Conservation (phyloP, 345 rosid genomes). For the Hibiscus trionum region DNA sequence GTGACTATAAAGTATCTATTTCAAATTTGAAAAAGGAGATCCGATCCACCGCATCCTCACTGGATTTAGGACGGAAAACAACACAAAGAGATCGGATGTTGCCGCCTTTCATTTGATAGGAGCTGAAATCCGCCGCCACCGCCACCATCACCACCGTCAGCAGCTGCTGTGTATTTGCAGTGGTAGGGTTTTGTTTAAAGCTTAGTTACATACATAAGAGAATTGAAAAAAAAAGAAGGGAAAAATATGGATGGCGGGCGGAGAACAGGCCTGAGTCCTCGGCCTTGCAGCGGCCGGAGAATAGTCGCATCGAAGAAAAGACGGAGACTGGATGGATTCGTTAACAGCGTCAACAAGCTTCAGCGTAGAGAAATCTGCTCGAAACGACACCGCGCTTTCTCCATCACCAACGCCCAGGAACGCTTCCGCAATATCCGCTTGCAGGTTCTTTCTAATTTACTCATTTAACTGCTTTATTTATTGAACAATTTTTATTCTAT, state of each 20-base stretch:
- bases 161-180: no score
- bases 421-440: slow-evolving; percentile 81
- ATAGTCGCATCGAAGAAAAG: slow-evolving; percentile 48
- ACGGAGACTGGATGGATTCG: slow-evolving; percentile 44
- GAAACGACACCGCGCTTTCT: slow-evolving; percentile 65
- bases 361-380: slow-evolving; percentile 78
- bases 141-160: neutral
- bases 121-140: neutral
- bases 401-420: slow-evolving; percentile 72
- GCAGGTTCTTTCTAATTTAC: slow-evolving; percentile 28
- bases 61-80: neutral
- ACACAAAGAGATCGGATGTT: neutral
- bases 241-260: slow-evolving; percentile 31
- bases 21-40: neutral
- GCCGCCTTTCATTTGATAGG: neutral
- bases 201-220: neutral
- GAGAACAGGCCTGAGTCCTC: slow-evolving; percentile 45
- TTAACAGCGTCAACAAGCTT: slow-evolving; percentile 75
- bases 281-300: slow-evolving; percentile 53
- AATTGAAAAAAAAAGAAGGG: neutral
- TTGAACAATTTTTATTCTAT: neutral
- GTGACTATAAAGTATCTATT: neutral
- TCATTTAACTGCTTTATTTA: neutral
- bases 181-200: neutral
- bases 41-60: neutral